Percentiles rank a stretch among this genome's conserved stretches.
Conservation (phyloP, 768 basidiomycete species). For the Tephrocybe rancida region DNA sequence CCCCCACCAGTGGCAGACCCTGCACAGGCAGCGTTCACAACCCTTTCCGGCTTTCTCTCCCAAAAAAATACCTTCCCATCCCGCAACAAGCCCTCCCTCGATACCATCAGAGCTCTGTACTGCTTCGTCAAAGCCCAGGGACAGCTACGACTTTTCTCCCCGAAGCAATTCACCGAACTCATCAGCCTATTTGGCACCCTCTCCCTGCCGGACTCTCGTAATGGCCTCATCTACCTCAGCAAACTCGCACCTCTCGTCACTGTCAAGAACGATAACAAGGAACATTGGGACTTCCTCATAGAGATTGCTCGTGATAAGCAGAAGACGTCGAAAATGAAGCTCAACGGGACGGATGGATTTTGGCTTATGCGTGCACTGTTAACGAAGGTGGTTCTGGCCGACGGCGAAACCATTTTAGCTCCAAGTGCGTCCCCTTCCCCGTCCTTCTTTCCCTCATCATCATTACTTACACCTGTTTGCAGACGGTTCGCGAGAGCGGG, state of each 20-base stretch:
- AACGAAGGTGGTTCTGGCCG: slow-evolving; percentile 23
- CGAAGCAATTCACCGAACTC: slow-evolving; percentile 39
- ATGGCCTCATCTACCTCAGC: slow-evolving; percentile 29
- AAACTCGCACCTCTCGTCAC: slow-evolving; percentile 30
- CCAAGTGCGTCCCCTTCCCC: slow-evolving; percentile 9
- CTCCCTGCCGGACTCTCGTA: slow-evolving; percentile 33
- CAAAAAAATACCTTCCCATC: slow-evolving; percentile 15
- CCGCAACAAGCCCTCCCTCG: slow-evolving; percentile 26
- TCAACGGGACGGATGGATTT: slow-evolving; percentile 53
- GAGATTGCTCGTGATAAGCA: slow-evolving; percentile 48
- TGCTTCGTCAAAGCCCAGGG: slow-evolving; percentile 31
- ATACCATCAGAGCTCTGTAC: slow-evolving; percentile 42
- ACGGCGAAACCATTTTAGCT: slow-evolving; percentile 19
- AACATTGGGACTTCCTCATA: slow-evolving; percentile 54
- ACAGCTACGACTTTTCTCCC: slow-evolving; percentile 35
- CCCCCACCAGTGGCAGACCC: not conserved
- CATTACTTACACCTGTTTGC: not conserved
- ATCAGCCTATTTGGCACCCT: slow-evolving; percentile 54
- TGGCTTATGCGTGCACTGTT: slow-evolving; percentile 61
- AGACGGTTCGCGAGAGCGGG: slow-evolving; percentile 20
- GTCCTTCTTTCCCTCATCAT: not conserved
- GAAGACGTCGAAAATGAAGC: slow-evolving; percentile 24
- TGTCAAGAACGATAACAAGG: slow-evolving; percentile 15
- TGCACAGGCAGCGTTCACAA: slow-evolving; percentile 13
- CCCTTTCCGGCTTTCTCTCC: slow-evolving; percentile 25